These are phyloP conservation scores for Mrakiaceae sp. DNA, from an alignment of 1,284 basidiomycete species.

Conservation along the genomic window DNA sequence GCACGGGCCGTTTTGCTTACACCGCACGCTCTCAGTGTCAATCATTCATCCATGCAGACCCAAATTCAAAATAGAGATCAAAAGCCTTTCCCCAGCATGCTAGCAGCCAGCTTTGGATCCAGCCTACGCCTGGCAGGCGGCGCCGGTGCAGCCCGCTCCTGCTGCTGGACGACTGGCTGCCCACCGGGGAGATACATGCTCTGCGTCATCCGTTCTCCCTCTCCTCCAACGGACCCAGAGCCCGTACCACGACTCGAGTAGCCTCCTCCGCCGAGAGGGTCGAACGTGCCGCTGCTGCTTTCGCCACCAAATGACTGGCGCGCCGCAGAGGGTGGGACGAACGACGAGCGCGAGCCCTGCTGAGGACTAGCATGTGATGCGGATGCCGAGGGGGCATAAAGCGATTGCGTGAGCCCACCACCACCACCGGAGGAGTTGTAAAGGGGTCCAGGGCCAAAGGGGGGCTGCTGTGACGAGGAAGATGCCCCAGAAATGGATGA, in stretches of 20 bases:
- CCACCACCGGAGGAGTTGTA: not conserved
- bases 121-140: conserved; percentile 34
- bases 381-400: conserved; percentile 25
- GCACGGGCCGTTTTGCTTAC: too few relatives aligned
- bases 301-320: too few relatives aligned
- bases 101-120: conserved; percentile 70
- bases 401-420: conserved; percentile 10
- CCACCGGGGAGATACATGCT: conserved; percentile 19
- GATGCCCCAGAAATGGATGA: not conserved
- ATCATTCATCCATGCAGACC: too few relatives aligned
- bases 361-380: not conserved
- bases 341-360: not conserved
- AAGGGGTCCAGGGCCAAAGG: not conserved
- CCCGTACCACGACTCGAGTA: conserved; percentile 6
- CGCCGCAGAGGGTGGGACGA: not conserved
- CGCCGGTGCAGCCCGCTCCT: not conserved
- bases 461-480: not conserved
- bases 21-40: too few relatives aligned
- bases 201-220: conserved; percentile 6
- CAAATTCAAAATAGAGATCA: not conserved
- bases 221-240: not conserved
- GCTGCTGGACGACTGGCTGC: not conserved
- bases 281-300: not conserved
- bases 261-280: conserved; percentile 13
- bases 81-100: conserved; percentile 57